Evolutionary conservation across 805 yeast genomes (phyloP).

Genomic region (Hanseniaspora hatyaiensis): DNA sequence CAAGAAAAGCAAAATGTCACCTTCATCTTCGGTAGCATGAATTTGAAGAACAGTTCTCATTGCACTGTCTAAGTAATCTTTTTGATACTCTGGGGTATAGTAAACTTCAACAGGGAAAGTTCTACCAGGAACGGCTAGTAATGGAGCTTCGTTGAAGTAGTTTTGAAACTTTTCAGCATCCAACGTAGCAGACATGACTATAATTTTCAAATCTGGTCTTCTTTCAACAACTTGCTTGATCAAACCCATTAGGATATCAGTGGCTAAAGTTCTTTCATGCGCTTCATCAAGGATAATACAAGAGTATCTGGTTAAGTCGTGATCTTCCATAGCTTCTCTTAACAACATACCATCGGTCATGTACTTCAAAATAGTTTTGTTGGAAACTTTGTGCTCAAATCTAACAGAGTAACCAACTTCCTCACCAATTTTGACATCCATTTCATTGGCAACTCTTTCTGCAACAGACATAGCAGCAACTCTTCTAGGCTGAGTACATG

Average conservation of each 20-base stretch:
- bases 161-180: constrained; percentile 92
- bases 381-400: constrained; percentile 78
- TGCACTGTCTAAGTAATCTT: constrained; percentile 89
- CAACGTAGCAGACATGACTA: constrained; percentile 94
- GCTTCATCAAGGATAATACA: constrained; percentile 95
- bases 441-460: constrained; percentile 90
- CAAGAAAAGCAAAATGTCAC: constrained; percentile 74
- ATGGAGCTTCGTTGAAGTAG: constrained; percentile 83
- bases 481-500: constrained; percentile 94
- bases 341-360: constrained; percentile 98
- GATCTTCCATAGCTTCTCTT: constrained; percentile 96
- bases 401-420: constrained; percentile 94
- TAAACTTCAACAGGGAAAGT: constrained; percentile 95
- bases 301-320: constrained; percentile 62
- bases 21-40: constrained; percentile 91
- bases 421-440: constrained; percentile 85
- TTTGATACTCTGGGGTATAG: constrained; percentile 92
- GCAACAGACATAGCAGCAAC: constrained; percentile 99
- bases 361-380: constrained; percentile 74
- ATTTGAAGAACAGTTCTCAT: constrained; percentile 90
- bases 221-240: constrained; percentile 68
- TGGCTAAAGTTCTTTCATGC: constrained; percentile 92
- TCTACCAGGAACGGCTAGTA: constrained; percentile 94
- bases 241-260: constrained; percentile 93
- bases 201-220: constrained; percentile 80